A percentile compares a stretch with the other conserved stretches of the same genome.
These are phyloP conservation scores for Scheffersomyces parashehatae DNA, from an alignment of 1,139 yeast species.

Conservation along the genomic window DNA sequence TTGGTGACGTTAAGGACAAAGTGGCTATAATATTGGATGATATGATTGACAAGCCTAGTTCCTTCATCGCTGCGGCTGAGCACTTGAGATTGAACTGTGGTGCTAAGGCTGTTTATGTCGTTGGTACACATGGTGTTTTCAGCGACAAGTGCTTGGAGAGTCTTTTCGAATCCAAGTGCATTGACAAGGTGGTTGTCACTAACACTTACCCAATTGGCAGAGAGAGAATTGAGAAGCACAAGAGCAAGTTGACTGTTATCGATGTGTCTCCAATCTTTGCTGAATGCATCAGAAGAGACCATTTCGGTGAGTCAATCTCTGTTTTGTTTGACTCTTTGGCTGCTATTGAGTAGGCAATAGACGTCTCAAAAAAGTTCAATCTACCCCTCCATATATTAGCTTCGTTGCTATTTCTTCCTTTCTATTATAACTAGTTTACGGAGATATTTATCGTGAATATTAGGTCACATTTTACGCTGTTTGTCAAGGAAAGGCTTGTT, in stretches of 20 bases:
- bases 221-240: constrained; percentile 54
- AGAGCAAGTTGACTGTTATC: constrained; percentile 72
- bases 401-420: background rate
- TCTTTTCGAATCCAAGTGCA: constrained; percentile 74
- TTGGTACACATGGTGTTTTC: constrained; percentile 95
- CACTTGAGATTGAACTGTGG: constrained; percentile 94
- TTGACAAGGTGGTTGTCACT: constrained; percentile 89
- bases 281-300: constrained; percentile 97
- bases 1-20: constrained; percentile 89
- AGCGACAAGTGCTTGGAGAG: constrained; percentile 82
- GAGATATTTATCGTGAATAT: constrained; percentile 1
- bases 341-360: constrained; percentile 45
- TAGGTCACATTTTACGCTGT: background rate
- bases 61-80: constrained; percentile 96
- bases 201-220: constrained; percentile 89
- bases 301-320: constrained; percentile 93
- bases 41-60: constrained; percentile 92
- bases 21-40: constrained; percentile 95
- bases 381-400: background rate
- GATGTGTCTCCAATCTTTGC: constrained; percentile 96
- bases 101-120: constrained; percentile 84
- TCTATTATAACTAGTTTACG: background rate
- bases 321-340: constrained; percentile 87
- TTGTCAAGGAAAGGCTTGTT: too few species aligned
- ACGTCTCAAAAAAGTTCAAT: constrained; percentile 1